Conservation (phyloP, 2,329 filamentous ascomycete genomes). For the Epicoccum sorghinum region DNA sequence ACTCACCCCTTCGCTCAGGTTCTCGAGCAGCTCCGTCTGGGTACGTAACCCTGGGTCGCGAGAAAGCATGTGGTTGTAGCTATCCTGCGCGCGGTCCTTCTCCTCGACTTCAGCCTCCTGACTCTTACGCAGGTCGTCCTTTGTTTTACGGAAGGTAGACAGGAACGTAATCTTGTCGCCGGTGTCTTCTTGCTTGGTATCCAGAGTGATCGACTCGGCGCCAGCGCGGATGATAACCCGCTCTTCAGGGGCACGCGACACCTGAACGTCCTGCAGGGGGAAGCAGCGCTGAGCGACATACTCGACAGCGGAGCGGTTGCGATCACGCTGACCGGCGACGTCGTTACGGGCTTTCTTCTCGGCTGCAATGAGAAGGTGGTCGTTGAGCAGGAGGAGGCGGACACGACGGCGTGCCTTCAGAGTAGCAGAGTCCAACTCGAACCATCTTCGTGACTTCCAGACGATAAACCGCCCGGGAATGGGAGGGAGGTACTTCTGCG, state of each 20-base stretch:
- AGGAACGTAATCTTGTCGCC: constrained; percentile 81
- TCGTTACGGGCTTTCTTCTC: constrained; percentile 93
- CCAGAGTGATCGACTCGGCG: constrained; percentile 91
- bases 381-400: constrained; percentile 90
- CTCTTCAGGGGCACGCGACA: constrained; percentile 74
- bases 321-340: constrained; percentile 56
- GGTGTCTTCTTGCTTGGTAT: constrained; percentile 80
- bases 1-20: constrained; percentile 68
- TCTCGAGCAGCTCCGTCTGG: constrained; percentile 80
- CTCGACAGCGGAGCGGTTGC: constrained; percentile 58
- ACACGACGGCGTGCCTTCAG: constrained; percentile 92
- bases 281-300: constrained; percentile 94
- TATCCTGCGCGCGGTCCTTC: constrained; percentile 81
- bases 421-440: constrained; percentile 95
- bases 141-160: constrained; percentile 88
- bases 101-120: constrained; percentile 86
- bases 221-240: constrained; percentile 86
- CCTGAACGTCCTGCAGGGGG: constrained; percentile 89
- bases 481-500: constrained; percentile 94
- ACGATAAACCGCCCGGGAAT: constrained; percentile 91
- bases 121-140: constrained; percentile 87
- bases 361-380: constrained; percentile 88
- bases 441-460: constrained; percentile 90
- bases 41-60: constrained; percentile 77
- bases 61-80: constrained; percentile 83